Percentiles rank a stretch among this genome's conserved stretches.
Conservation (phyloP, 2,329 filamentous ascomycete species). For the Aureobasidium leucospermi region DNA sequence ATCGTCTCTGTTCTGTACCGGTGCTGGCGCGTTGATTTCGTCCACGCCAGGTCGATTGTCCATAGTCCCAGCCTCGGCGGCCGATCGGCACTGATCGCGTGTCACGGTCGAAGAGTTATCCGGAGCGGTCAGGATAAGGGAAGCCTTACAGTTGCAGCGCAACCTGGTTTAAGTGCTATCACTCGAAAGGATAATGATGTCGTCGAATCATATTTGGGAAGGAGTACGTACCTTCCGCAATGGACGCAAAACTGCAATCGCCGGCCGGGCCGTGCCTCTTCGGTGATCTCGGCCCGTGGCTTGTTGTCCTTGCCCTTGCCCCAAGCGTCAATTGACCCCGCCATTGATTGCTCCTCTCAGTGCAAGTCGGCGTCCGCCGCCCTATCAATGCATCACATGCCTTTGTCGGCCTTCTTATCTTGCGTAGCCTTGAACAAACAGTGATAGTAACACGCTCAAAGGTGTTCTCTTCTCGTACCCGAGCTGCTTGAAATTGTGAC, state of each 20-base stretch:
- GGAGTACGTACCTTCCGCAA: not conserved
- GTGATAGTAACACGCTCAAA: not conserved
- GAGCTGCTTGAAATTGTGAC: not conserved
- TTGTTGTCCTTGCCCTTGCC: not conserved
- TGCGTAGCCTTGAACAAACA: not conserved
- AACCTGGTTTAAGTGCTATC: not conserved
- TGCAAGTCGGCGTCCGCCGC: not conserved
- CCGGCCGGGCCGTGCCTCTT: conserved; percentile 1
- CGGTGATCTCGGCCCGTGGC: not conserved
- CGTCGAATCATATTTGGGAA: not conserved
- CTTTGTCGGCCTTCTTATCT: not conserved
- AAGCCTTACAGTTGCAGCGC: not conserved
- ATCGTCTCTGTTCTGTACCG: conserved; percentile 12
- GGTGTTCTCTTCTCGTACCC: not conserved
- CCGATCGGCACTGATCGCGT: too few species aligned
- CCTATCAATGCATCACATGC: conserved; percentile 10
- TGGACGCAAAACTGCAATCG: not conserved
- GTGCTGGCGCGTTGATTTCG: conserved; percentile 17
- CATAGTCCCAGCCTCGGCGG: too few species aligned
- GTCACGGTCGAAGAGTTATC: too few species aligned
- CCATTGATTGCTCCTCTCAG: not conserved
- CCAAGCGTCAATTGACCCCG: conserved; percentile 2
- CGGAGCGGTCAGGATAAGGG: not conserved
- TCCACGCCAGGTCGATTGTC: not conserved
- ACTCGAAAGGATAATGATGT: not conserved